Evolutionary conservation across 371 early-diverging fungal genomes (phyloP), one percentile per base, ranked within the genome.

Genomic region (Lichtheimia ornata): DNA sequence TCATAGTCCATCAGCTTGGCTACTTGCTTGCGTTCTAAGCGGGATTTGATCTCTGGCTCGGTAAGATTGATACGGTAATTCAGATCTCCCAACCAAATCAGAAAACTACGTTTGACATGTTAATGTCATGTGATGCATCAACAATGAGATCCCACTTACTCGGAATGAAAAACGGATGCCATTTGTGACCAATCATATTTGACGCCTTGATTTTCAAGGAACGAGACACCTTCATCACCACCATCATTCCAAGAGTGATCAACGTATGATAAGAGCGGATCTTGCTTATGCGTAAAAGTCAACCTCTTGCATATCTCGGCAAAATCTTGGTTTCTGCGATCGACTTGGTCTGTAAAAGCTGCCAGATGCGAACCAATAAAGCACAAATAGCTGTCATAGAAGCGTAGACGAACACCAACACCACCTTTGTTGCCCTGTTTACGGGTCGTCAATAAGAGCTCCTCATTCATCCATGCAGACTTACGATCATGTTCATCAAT

Each of bases 11-110:
- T 60, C 35, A 92, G 66, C 0, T 71, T 28, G 22, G 81, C 80
- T 18, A 82, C 67, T 49, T 88, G 68, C 2, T 79, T 77, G n/a
- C 82, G 74, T 40, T 71, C 73, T 9, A 94, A 50, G 5, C 81
- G 69, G 9, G 71, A 66, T 53, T 78, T 80, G 53, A 91, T 76
- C 27, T 86, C 80, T 7, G 81, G 74, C 28, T 84, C 83, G 4
- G 83, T 73, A 0, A 95, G 60, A 2, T 83, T 83, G 24, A 98
- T 76, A 4, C 98, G 86, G 71, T 97, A 97, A 64, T 98, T 98
- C 62, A 98, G 73, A 69, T 98, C 98, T 14, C 98, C 98, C 35
- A 94, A 66, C 94, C 96, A 97, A 50, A 98, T 74, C 25, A 97
- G 66, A 65, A 91, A 86, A 61, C 92, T 91, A 66, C n/a, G 7